A percentile compares a stretch with the other conserved stretches of the same genome.
Evolutionary conservation across 139 green algal genomes (phyloP).

Genomic region (Klebsormidium nitens): DNA sequence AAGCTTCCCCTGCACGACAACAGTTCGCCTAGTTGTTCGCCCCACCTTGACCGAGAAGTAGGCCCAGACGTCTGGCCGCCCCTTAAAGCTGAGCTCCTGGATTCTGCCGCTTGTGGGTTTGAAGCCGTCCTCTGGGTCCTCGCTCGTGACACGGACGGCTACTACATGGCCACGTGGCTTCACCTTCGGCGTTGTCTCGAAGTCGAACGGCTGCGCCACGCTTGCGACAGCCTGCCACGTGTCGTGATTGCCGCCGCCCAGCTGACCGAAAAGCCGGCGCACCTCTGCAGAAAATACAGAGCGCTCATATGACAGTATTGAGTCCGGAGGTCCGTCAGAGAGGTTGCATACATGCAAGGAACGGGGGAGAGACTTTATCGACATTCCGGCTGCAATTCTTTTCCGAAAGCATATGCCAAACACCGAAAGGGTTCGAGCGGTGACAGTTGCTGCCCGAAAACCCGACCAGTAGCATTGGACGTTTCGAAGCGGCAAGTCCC

Average conservation of each 20-base stretch:
- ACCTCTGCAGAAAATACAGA: conserved; percentile 64
- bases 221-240: background rate
- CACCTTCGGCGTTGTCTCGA: conserved; percentile 46
- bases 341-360: no score
- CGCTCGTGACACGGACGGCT: conserved; percentile 85
- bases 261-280: conserved; percentile 59
- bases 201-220: conserved; percentile 43
- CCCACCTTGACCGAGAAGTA: conserved; percentile 87
- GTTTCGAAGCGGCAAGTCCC: no score
- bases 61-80: conserved; percentile 83
- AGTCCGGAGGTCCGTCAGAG: no score
- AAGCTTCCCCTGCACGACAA: no score
- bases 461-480: no score
- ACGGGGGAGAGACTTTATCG: no score
- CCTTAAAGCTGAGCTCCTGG: conserved; percentile 83
- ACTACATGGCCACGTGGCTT: conserved; percentile 67
- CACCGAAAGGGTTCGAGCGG: no score
- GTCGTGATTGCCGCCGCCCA: conserved; percentile 10
- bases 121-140: conserved; percentile 94
- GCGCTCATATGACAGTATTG: no score
- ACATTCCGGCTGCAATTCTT: no score
- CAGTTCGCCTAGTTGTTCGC: no score
- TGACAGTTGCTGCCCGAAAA: no score
- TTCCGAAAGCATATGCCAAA: no score
- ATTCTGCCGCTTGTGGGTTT: conserved; percentile 91